Percentiles rank a stretch among this genome's conserved stretches.
Evolutionary conservation across 805 yeast genomes (phyloP).

Genomic region (Zygoascus ofunaensis): DNA sequence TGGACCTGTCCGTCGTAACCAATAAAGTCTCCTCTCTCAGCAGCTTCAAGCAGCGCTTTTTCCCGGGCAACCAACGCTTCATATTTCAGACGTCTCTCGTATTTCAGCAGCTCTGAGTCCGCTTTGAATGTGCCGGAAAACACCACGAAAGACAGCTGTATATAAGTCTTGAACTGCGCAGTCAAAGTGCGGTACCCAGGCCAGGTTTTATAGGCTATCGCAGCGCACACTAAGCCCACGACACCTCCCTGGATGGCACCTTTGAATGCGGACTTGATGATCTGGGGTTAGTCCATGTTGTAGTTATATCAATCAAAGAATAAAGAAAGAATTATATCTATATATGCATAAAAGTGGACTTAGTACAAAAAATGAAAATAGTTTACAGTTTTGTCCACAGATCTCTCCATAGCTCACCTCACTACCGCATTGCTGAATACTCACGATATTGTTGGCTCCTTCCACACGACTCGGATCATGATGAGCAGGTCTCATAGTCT

Average conservation of each 20-base stretch:
- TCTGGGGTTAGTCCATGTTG: too few species aligned
- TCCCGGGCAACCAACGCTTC: slow-evolving; percentile 13
- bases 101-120: slow-evolving; percentile 14
- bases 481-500: slow-evolving; percentile 18
- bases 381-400: too few species aligned
- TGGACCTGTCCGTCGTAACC: slow-evolving; percentile 4
- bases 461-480: slow-evolving; percentile 18
- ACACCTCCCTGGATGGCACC: slow-evolving; percentile 18
- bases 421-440: slow-evolving; percentile 3
- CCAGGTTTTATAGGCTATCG: slow-evolving; percentile 13
- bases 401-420: too few species aligned
- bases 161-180: slow-evolving; percentile 16
- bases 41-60: slow-evolving; percentile 14
- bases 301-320: too few species aligned
- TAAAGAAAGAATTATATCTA: too few species aligned
- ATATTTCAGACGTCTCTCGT: slow-evolving; percentile 14
- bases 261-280: slow-evolving; percentile 11
- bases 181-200: slow-evolving; percentile 16
- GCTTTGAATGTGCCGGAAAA: slow-evolving; percentile 14
- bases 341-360: too few species aligned
- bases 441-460: slow-evolving; percentile 20
- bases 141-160: slow-evolving; percentile 16
- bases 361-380: too few species aligned
- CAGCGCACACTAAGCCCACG: slow-evolving; percentile 13
- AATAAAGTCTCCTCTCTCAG: slow-evolving; percentile 15